phyloP scores from a whole-genome alignment of 371 early-diverging fungal species.

The Actinomucor elegans region DNA sequence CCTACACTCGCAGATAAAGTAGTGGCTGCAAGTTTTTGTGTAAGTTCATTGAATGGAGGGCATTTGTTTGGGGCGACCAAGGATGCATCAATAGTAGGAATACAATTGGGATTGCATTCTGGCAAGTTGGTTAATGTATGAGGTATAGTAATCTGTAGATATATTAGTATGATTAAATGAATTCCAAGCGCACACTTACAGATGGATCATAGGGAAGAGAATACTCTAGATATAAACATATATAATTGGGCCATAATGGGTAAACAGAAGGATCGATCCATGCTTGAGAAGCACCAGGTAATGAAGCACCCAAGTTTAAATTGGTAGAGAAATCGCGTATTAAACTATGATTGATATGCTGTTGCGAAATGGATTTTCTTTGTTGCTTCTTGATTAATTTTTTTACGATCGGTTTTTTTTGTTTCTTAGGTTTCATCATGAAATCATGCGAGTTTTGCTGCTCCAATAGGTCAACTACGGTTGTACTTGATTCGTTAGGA shows the following conservation, averaged over 20 bases:
- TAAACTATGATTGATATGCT: background rate
- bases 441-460: background rate
- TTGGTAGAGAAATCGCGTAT: slow-evolving; percentile 1
- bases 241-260: slow-evolving; percentile 47
- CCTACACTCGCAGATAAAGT: slow-evolving; percentile 34
- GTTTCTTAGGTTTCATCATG: background rate
- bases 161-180: background rate
- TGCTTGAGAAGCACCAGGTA: background rate
- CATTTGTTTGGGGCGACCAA: slow-evolving; percentile 34
- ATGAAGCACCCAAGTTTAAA: background rate
- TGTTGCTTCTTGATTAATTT: slow-evolving; percentile 12
- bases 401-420: background rate
- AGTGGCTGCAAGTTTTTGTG: slow-evolving; percentile 3
- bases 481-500: background rate
- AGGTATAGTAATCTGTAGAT: slow-evolving; percentile 19
- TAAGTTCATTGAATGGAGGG: slow-evolving; percentile 24
- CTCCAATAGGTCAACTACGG: slow-evolving; percentile 1
- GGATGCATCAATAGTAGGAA: slow-evolving; percentile 20
- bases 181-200: background rate
- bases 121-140: slow-evolving; percentile 45
- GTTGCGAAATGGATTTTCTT: background rate
- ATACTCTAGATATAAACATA: slow-evolving; percentile 50
- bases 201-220: slow-evolving; percentile 39
- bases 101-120: slow-evolving; percentile 40
- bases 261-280: slow-evolving; percentile 20